Evolutionary conservation across 2,329 filamentous ascomycete genomes (phyloP), one percentile per base, ranked within the genome.

Genomic region (Fusarium pseudocircinatum): DNA sequence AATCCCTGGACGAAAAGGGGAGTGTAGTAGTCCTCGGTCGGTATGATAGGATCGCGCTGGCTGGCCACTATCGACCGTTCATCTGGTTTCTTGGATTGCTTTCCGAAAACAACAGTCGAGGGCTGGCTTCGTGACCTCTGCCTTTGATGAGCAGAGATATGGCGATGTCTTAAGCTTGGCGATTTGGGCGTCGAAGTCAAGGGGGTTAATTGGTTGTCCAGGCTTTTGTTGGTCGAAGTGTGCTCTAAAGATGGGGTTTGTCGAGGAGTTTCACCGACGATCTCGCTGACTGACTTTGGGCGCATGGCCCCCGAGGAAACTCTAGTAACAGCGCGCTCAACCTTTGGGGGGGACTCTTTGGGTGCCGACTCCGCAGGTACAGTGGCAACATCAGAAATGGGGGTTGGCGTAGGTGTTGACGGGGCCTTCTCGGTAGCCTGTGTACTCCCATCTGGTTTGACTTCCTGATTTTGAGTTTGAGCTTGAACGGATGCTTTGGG

Each of bases 41-140:
- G 84, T 10, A 87, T 82, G 15, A 79, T 81, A 13, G 83, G 69
- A 61, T 85, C 85, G 53, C 83, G 80, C 50, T 83, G 82, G 32
- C 78, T 83, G 22, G 83, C 73, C 22, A 85, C 79, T 8, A 87
- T 74, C 28, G 82, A 78, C 49, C 87, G 87, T 40, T 90, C 87
- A 20, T 86, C 82, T 26, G 82, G 75, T 52, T 84, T 85, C 72
- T 85, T 85, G 2, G 84, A 84, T 62, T 90, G 89, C 77, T 93
- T 94, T 6, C 93, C 92, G 79, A 97, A 96, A 0, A 96, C 87
- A 7, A 96, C 94, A 0, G 90, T 93, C 3, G 92, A 94, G 20
- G 92, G 85, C 75, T 92, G 92, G 71, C 87, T 90, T 77, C 90
- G 92, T 57, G 89, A 87, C 71, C 86, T 88, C 37, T 88, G 85